These are phyloP conservation scores for Penicillium sp. DNA, from an alignment of 2,329 filamentous ascomycete genomes.

Conservation along the genomic window DNA sequence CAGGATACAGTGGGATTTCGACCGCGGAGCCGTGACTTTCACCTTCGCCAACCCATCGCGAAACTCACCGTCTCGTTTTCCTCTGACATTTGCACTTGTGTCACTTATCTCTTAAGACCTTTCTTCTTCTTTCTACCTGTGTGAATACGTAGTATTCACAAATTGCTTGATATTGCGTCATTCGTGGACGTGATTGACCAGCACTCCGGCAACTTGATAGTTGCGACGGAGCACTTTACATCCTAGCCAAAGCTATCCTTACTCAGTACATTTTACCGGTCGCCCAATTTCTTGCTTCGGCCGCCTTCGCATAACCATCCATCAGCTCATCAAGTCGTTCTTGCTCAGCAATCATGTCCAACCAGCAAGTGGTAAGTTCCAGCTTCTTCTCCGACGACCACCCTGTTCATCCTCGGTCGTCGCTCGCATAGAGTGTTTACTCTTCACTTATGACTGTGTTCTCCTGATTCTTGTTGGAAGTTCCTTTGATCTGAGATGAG, in stretches of 20 bases:
- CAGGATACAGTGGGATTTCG: slow-evolving; percentile 36
- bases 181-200: slow-evolving; percentile 14
- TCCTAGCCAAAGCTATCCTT: slow-evolving; percentile 17
- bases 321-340: not conserved
- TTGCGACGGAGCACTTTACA: slow-evolving; percentile 21
- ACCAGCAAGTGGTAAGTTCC: slow-evolving; percentile 49
- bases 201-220: slow-evolving; percentile 20
- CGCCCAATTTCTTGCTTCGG: not conserved
- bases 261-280: slow-evolving; percentile 23
- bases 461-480: not conserved
- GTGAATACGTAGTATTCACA: slow-evolving; percentile 1
- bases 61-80: slow-evolving; percentile 10
- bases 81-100: slow-evolving; percentile 2
- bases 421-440: slow-evolving; percentile 23
- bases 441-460: not conserved
- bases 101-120: not conserved
- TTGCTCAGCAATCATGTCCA: slow-evolving; percentile 41
- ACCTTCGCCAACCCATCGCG: slow-evolving; percentile 35
- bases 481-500: slow-evolving; percentile 2
- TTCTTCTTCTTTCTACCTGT: not conserved
- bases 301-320: slow-evolving; percentile 22
- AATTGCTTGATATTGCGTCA: slow-evolving; percentile 7
- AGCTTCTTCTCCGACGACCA: slow-evolving; percentile 16
- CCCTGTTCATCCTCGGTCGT: slow-evolving; percentile 18
- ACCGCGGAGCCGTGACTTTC: slow-evolving; percentile 35